These are phyloP conservation scores for Lactarius evosmus DNA, from an alignment of 768 basidiomycete species.

Conservation along the genomic window DNA sequence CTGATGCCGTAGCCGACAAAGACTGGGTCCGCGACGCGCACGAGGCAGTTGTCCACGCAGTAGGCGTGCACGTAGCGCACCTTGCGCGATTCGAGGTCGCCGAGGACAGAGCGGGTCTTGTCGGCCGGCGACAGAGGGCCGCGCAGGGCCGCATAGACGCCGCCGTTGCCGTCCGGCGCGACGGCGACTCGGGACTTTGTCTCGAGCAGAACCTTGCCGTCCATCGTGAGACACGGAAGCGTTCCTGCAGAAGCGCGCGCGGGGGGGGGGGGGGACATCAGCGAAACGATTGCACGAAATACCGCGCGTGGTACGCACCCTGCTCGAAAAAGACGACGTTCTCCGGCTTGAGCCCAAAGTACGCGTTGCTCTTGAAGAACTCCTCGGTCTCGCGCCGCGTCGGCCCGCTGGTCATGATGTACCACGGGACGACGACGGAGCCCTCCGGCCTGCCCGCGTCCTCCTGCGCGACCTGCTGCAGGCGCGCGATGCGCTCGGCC, in stretches of 20 bases:
- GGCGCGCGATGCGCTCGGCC: constrained; percentile 88
- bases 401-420: constrained; percentile 98
- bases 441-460: constrained; percentile 49
- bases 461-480: constrained; percentile 73
- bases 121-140: constrained; percentile 60
- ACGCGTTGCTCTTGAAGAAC: constrained; percentile 73
- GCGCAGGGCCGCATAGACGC: constrained; percentile 91
- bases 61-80: constrained; percentile 91
- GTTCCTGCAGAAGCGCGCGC: constrained; percentile 63
- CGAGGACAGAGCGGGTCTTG: constrained; percentile 70
- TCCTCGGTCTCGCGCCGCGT: constrained; percentile 82
- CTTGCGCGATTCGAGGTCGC: constrained; percentile 72
- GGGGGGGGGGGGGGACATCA: background rate
- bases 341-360: constrained; percentile 76
- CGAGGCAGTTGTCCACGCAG: constrained; percentile 98
- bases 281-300: background rate
- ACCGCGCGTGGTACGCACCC: constrained; percentile 48
- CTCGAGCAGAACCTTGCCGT: constrained; percentile 91
- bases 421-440: constrained; percentile 86
- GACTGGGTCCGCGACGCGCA: constrained; percentile 93
- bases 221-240: constrained; percentile 89
- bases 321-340: constrained; percentile 96
- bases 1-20: constrained; percentile 94
- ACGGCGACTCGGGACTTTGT: constrained; percentile 78
- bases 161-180: constrained; percentile 97